A percentile compares a stretch with the other conserved stretches of the same genome.
Conservation (phyloP, 1,139 yeast genomes). For the Eremothecium gossypii region DNA sequence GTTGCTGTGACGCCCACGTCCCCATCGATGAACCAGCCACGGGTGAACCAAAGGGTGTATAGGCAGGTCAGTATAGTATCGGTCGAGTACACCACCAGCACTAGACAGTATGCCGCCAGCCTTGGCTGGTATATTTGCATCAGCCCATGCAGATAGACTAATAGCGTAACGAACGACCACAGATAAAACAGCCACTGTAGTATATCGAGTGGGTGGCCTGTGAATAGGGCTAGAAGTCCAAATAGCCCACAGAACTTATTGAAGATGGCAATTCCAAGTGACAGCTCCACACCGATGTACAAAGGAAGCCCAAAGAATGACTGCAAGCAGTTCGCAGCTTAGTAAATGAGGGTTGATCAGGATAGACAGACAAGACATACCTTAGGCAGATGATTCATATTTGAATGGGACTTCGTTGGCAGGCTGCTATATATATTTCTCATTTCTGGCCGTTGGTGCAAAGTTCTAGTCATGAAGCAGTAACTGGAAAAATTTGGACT, state of each 20-base stretch:
- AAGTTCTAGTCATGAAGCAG: too few relatives aligned
- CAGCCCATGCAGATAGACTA: conserved; percentile 60
- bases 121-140: conserved; percentile 39
- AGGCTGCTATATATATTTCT: too few relatives aligned
- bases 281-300: conserved; percentile 78
- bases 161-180: conserved; percentile 51
- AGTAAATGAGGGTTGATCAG: background rate
- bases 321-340: conserved; percentile 7
- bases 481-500: too few relatives aligned
- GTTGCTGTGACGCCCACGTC: conserved; percentile 7
- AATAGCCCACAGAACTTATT: conserved; percentile 87
- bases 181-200: conserved; percentile 79
- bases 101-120: conserved; percentile 46
- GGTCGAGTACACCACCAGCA: conserved; percentile 50
- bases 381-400: conserved; percentile 10
- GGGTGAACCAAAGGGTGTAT: conserved; percentile 66
- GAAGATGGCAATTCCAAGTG: conserved; percentile 67
- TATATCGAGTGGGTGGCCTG: conserved; percentile 79
- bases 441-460: too few relatives aligned
- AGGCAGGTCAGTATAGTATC: conserved; percentile 62
- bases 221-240: conserved; percentile 77
- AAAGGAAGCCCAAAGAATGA: conserved; percentile 43
- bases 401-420: background rate
- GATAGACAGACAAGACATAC: conserved; percentile 5
- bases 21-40: conserved; percentile 59